Evolutionary conservation across 2,329 filamentous ascomycete genomes (phyloP), one percentile per base, ranked within the genome.

Genomic region (Elsinoe arachidis): DNA sequence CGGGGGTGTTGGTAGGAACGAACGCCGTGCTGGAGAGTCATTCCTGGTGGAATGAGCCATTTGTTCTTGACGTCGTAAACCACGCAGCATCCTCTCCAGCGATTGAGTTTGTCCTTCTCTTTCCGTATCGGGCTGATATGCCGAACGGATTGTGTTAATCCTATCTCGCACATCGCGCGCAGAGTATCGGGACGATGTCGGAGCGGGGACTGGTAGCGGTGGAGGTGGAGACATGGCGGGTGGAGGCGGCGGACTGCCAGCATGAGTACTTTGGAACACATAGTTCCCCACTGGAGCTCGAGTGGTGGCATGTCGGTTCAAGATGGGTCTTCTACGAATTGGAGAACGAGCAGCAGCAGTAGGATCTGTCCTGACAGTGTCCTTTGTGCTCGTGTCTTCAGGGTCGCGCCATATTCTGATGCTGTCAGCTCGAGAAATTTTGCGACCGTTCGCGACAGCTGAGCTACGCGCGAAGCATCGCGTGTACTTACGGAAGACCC

Each of bases 341-440:
- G 79, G 70, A 47, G 80, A 83, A 65, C 81, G 79, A 56, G 76
- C 71, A 58, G 73, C 68, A 51, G 79, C 78, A 58, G 76, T 76
- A 38, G 76, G 69, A 65, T 84, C 81, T 61, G 67, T 68, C 67
- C 81, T 82, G 61, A 73, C 67, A 55, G 73, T 67, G 59, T 73
- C 70, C 56, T 73, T 74, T 21, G 69, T 68, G 59, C 60, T 61
- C 43, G 74, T 74, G 60, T 74, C 70, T 49, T 75, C 72, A 41
- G 78, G 78, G 66, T 79, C 78, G 68, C 75, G 75, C 73, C 76
- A 83, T 71, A 83, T 76, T 60, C 77, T 78, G 62, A 55, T 51
- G 23, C 17, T 37, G 49, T 53, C 49, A 53, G 49, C 49, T 38
- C 33, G n/a, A 9, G 46, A 51, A 51, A 51, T 34, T 37, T 53